Evolutionary conservation across 495 filamentous ascomycete genomes (phyloP), one percentile per base, ranked within the genome.

Genomic region (Penicillium coffeae): DNA sequence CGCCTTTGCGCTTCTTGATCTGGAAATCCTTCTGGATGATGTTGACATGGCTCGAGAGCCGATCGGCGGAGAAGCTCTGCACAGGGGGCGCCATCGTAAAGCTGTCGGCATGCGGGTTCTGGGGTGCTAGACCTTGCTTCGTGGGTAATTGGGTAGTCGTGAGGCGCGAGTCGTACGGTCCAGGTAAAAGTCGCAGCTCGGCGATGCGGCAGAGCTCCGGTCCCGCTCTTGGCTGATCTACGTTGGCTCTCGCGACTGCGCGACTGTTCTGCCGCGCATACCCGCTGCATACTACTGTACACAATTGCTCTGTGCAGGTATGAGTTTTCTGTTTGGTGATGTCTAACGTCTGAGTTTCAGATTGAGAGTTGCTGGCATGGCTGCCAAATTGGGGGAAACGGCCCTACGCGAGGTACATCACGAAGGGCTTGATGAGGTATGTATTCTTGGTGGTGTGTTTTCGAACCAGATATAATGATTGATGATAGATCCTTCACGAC

Each of bases 401-500:
- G 59, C 92, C 59, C 67, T 94, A 33, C 65, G 58, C 18, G 84
- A 89, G 56, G 74, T 88, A 39, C 75, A 82, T 51, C 80, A 82
- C 62, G 78, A 77, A 48, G 69, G 73, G 42, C 68, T 92, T 43
- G 76, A 83, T 59, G 77, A 86, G 76, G 87, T 88, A 71, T 36
- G 79, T 55, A 5, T 1, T 35, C 20, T 30, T 32, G 3, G 25
- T n/a, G 27, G 37, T 42, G 12, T 3, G 30, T 19, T 30, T 47
- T 21, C 14, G 16, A 14, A n/a, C 1, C 10, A 43, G 30, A 21
- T 39, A 18, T 38, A 47, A 38, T n/a, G 5, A 33, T 36, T 25
- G 18, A 48, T 21, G 18, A 18, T 47, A 78, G 72, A 48, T 79
- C 14, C 67, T 88, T 30, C 77, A 73, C 48, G 62, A 73, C 45